These are phyloP conservation scores for Globisporangium recalcitrans DNA, from an alignment of 352 stramenopile genomes.

Conservation along the genomic window DNA sequence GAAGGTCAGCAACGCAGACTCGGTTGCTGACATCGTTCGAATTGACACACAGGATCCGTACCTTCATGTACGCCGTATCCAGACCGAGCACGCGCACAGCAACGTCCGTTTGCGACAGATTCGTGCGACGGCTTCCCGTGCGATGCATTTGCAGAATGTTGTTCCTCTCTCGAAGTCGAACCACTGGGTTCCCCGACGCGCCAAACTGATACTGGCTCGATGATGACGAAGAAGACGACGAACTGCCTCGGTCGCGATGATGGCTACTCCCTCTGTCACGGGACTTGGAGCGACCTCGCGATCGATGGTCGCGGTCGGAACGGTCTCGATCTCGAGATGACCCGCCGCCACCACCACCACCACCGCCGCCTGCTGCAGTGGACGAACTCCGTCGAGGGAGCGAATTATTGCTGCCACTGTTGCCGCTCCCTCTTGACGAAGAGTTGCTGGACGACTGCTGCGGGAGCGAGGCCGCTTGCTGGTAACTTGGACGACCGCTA, in stretches of 20 bases:
- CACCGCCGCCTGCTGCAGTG: slow-evolving; percentile 20
- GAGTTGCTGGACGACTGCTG: slow-evolving; percentile 8
- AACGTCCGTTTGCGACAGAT: slow-evolving; percentile 41
- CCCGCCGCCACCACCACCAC: slow-evolving; percentile 8
- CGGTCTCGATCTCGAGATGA: slow-evolving; percentile 16
- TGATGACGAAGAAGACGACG: slow-evolving; percentile 12
- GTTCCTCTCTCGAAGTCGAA: slow-evolving; percentile 59
- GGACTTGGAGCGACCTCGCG: slow-evolving; percentile 36
- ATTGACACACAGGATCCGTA: slow-evolving; percentile 10
- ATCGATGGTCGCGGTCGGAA: slow-evolving; percentile 31
- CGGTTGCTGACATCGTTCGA: background rate
- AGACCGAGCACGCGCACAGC: slow-evolving; percentile 59
- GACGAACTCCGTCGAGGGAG: slow-evolving; percentile 50
- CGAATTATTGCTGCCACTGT: slow-evolving; percentile 6
- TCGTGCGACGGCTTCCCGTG: slow-evolving; percentile 37
- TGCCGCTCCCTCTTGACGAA: slow-evolving; percentile 2
- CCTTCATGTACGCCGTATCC: slow-evolving; percentile 72
- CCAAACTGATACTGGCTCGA: slow-evolving; percentile 34
- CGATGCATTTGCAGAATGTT: slow-evolving; percentile 79
- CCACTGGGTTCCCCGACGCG: slow-evolving; percentile 38
- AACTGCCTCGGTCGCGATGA: slow-evolving; percentile 15
- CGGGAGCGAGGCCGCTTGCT: slow-evolving; percentile 18
- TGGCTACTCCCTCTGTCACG: slow-evolving; percentile 24
- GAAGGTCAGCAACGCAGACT: background rate
- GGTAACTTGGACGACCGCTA: slow-evolving; percentile 7